Percentiles rank a stretch among this genome's conserved stretches.
These are phyloP conservation scores for Hibiscus tridactylites DNA, from an alignment of 345 rosid species.

Conservation along the genomic window DNA sequence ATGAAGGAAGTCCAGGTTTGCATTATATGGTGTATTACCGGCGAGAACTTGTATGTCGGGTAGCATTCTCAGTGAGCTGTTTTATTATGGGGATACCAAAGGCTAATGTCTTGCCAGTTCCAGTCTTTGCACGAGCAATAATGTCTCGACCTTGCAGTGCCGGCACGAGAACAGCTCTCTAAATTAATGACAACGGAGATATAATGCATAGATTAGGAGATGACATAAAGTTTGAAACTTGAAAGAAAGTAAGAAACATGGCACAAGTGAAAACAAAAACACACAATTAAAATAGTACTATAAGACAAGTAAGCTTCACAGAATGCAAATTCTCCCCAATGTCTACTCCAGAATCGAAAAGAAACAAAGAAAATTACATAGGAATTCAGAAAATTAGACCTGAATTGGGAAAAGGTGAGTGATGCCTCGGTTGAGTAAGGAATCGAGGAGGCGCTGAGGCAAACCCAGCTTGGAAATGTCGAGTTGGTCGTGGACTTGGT, in stretches of 20 bases:
- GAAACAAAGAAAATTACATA: neutral
- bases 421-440: constrained; percentile 75
- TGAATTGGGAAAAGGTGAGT: constrained; percentile 92
- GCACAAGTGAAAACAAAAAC: too few relatives aligned
- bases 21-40: constrained; percentile 33
- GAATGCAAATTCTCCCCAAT: too few relatives aligned
- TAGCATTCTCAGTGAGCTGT: constrained; percentile 58
- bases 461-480: constrained; percentile 57
- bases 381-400: constrained; percentile 21
- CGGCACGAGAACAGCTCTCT: constrained; percentile 89
- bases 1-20: neutral
- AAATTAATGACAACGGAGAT: neutral
- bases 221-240: neutral
- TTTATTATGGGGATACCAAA: constrained; percentile 91
- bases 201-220: neutral
- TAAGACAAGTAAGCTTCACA: neutral
- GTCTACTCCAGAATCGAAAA: too few relatives aligned
- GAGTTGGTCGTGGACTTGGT: constrained; percentile 44
- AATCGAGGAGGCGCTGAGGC: constrained; percentile 62
- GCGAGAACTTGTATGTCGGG: constrained; percentile 24
- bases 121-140: constrained; percentile 97
- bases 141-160: constrained; percentile 83
- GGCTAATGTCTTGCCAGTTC: constrained; percentile 97
- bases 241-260: neutral
- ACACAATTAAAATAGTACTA: neutral